Percentiles rank a stretch among this genome's conserved stretches.
Conservation (phyloP, 352 stramenopile genomes). For the Pythium chondricola region DNA sequence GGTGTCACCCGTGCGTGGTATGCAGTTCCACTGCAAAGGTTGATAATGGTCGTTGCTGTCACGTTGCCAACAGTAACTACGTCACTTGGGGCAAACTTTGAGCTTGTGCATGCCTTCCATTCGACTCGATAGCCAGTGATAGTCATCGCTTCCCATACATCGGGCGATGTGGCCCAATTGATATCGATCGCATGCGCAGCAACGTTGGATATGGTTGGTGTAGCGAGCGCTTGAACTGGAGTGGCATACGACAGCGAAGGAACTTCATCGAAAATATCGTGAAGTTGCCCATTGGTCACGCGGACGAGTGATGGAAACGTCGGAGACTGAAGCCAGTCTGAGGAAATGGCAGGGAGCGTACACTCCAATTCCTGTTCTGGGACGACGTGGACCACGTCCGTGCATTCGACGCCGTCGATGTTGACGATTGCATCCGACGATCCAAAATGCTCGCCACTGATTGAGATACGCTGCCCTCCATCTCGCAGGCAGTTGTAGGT, state of each 20-base stretch:
- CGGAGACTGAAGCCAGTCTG: constrained; percentile 23
- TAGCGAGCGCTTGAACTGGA: constrained; percentile 24
- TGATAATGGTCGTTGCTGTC: constrained; percentile 86
- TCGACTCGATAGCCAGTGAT: constrained; percentile 78
- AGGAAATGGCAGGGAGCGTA: constrained; percentile 45
- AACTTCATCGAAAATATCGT: constrained; percentile 48
- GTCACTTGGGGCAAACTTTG: constrained; percentile 23
- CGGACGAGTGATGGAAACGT: constrained; percentile 45
- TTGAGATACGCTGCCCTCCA: constrained; percentile 45
- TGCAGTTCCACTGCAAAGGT: constrained; percentile 38
- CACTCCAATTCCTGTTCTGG: constrained; percentile 69
- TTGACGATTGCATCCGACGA: constrained; percentile 54
- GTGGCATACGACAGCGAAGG: constrained; percentile 63
- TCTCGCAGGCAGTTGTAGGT: constrained; percentile 70
- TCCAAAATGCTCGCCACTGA: constrained; percentile 75
- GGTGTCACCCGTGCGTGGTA: constrained; percentile 82
- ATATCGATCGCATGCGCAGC: constrained; percentile 71
- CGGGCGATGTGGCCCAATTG: constrained; percentile 59
- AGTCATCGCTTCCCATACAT: constrained; percentile 70
- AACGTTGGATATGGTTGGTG: constrained; percentile 66
- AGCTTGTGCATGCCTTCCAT: constrained; percentile 38
- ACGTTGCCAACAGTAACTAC: constrained; percentile 79
- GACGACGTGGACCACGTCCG: constrained; percentile 46
- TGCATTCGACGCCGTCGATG: constrained; percentile 65
- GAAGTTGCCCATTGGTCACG: constrained; percentile 57